Percentiles rank a stretch among this genome's conserved stretches.
phyloP scores from a whole-genome alignment of 2,329 filamentous ascomycete genomes.

The Ascochyta pisi region DNA sequence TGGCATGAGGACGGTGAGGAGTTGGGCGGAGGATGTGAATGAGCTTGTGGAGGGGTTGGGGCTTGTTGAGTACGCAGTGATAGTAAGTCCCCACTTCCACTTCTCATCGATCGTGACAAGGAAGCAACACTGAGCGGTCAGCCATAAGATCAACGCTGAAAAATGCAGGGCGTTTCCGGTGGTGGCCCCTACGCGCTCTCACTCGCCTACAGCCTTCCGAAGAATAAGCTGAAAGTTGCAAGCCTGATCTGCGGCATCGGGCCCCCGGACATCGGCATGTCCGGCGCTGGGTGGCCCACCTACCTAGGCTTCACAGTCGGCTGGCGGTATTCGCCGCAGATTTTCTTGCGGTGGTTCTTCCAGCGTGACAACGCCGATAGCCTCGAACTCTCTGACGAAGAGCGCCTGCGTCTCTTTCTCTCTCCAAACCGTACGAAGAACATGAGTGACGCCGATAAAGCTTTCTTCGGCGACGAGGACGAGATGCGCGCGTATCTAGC shows the following conservation, averaged over 20 bases:
- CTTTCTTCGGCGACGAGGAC: slow-evolving; percentile 31
- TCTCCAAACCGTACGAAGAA: slow-evolving; percentile 29
- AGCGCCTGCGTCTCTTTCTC: background rate
- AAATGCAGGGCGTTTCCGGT: slow-evolving; percentile 38
- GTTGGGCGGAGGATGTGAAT: slow-evolving; percentile 35
- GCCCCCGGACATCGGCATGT: slow-evolving; percentile 47
- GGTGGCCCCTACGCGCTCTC: slow-evolving; percentile 44
- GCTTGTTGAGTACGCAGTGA: slow-evolving; percentile 30
- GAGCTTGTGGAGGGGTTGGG: slow-evolving; percentile 28
- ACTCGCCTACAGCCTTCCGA: slow-evolving; percentile 32
- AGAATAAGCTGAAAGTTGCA: slow-evolving; percentile 29
- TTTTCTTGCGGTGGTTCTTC: slow-evolving; percentile 35
- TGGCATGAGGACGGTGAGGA: slow-evolving; percentile 26
- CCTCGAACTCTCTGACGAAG: slow-evolving; percentile 41
- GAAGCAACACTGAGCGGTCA: too few relatives aligned
- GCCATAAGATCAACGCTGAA: background rate
- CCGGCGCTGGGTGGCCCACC: slow-evolving; percentile 30
- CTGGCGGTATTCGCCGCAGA: slow-evolving; percentile 32
- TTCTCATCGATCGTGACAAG: too few relatives aligned
- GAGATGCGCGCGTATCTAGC: slow-evolving; percentile 29
- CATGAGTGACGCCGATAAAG: slow-evolving; percentile 31
- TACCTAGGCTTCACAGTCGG: slow-evolving; percentile 42
- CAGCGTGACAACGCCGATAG: slow-evolving; percentile 28
- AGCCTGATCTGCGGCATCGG: slow-evolving; percentile 43
- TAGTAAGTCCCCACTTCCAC: slow-evolving; percentile 24